A percentile compares a stretch with the other conserved stretches of the same genome.
Conservation (phyloP, 179 eudicot species). For the Camellia oleifera region DNA sequence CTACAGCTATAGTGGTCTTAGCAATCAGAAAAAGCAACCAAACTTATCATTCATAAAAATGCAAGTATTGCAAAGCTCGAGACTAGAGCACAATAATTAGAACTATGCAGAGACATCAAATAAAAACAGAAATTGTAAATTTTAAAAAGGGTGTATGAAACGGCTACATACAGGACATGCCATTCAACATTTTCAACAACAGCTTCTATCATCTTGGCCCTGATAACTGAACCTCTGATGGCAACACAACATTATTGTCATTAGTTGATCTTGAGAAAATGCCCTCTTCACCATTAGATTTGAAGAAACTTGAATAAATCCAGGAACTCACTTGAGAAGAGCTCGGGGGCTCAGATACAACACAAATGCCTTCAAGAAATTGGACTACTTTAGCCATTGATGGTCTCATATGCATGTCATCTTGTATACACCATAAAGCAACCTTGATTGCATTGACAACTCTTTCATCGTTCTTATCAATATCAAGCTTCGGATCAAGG, state of each 20-base stretch:
- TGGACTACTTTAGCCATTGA: conserved; percentile 57
- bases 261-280: conserved; percentile 40
- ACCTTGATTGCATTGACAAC: conserved; percentile 39
- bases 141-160: too few species aligned
- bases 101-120: too few species aligned
- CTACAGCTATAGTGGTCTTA: neutral
- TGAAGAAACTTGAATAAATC: conserved; percentile 41
- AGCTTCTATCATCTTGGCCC: conserved; percentile 44
- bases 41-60: neutral
- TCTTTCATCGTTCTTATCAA: conserved; percentile 37
- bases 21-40: too few species aligned
- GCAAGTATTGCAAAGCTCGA: neutral
- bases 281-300: conserved; percentile 36
- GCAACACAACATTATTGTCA: conserved; percentile 37
- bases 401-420: conserved; percentile 48
- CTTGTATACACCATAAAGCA: conserved; percentile 36
- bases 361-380: conserved; percentile 56
- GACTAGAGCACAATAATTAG: too few species aligned
- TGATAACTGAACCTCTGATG: conserved; percentile 47
- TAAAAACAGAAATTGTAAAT: too few species aligned
- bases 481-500: conserved; percentile 40
- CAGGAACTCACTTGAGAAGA: conserved; percentile 31
- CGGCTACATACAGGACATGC: neutral
- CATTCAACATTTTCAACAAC: neutral
- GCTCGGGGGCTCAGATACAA: conserved; percentile 46